These are phyloP conservation scores for Cryptococcus jaspeensis DNA, from an alignment of 1,284 basidiomycete genomes.

Conservation along the genomic window DNA sequence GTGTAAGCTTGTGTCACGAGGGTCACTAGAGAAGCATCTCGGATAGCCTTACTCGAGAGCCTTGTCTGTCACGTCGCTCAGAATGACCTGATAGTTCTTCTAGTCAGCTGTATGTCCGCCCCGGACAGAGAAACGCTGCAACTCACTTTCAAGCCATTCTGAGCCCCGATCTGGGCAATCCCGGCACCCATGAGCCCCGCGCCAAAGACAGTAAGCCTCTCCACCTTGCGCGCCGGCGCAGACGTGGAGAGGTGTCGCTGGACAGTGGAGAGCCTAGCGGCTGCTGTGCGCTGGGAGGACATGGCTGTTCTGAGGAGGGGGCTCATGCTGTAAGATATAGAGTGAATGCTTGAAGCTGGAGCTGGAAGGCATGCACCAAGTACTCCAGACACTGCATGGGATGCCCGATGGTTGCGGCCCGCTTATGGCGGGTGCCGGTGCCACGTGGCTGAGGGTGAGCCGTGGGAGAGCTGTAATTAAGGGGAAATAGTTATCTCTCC, in stretches of 20 bases:
- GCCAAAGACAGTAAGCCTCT: conserved; percentile 53
- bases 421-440: neutral
- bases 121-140: neutral
- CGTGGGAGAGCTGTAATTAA: neutral
- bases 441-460: neutral
- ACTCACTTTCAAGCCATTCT: conserved; percentile 53
- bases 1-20: too few relatives aligned
- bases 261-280: conserved; percentile 18
- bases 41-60: conserved; percentile 38
- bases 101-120: neutral
- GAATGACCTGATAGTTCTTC: conserved; percentile 32
- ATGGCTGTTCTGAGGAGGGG: conserved; percentile 1
- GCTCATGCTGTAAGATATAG: neutral
- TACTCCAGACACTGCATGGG: too few relatives aligned
- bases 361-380: too few relatives aligned
- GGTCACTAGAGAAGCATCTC: too few relatives aligned
- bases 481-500: too few relatives aligned
- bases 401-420: too few relatives aligned
- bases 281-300: conserved; percentile 3
- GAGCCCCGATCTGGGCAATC: conserved; percentile 56
- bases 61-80: conserved; percentile 53
- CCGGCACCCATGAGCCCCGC: conserved; percentile 58
- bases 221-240: conserved; percentile 20
- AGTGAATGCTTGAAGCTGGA: neutral
- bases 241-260: conserved; percentile 29